A percentile compares a stretch with the other conserved stretches of the same genome.
These are phyloP conservation scores for Penicillium bialowiezense DNA, from an alignment of 495 filamentous ascomycete genomes.

Conservation along the genomic window DNA sequence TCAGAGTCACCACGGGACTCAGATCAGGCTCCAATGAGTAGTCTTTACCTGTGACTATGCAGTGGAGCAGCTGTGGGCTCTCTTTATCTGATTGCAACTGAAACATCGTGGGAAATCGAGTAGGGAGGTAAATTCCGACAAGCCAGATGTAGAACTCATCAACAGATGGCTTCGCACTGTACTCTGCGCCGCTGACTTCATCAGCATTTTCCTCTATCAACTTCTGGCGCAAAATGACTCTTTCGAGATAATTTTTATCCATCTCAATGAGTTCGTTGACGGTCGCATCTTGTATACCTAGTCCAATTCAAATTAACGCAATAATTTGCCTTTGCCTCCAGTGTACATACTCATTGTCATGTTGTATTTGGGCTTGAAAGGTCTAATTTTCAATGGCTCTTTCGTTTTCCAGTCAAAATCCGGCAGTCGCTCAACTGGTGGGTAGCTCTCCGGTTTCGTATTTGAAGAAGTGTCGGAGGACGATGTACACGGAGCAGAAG, in stretches of 20 bases:
- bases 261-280: constrained; percentile 59
- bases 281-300: constrained; percentile 29
- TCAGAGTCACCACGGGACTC: constrained; percentile 17
- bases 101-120: constrained; percentile 62
- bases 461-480: no score
- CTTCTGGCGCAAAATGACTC: constrained; percentile 49
- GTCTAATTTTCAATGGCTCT: constrained; percentile 56
- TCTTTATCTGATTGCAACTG: background rate
- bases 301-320: background rate
- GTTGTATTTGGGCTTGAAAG: constrained; percentile 67
- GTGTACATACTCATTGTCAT: constrained; percentile 62
- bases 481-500: no score
- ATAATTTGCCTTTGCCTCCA: background rate
- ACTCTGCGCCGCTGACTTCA: constrained; percentile 31
- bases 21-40: no score
- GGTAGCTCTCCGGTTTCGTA: constrained; percentile 9
- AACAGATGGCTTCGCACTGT: constrained; percentile 44
- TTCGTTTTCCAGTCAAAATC: constrained; percentile 56
- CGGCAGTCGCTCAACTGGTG: constrained; percentile 46
- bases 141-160: constrained; percentile 66
- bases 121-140: constrained; percentile 57
- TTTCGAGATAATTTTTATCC: constrained; percentile 59
- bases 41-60: no score
- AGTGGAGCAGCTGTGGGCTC: no score
- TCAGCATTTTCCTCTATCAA: constrained; percentile 32